phyloP scores from a whole-genome alignment of 345 rosid genomes.

The Excoecaria cochinchinensis region DNA sequence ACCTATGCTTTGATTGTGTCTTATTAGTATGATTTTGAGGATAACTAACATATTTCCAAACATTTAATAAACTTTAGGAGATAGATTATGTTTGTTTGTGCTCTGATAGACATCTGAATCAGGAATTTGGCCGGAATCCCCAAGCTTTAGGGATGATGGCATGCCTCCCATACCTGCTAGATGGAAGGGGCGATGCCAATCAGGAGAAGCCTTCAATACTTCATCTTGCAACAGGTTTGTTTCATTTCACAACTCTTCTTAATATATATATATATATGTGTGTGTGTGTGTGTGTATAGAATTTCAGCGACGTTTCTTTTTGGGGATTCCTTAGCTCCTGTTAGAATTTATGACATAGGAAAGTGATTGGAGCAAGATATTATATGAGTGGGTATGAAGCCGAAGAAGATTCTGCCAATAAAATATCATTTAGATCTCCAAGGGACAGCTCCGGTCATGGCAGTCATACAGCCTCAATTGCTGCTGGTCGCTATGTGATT shows the following conservation, averaged over 20 bases:
- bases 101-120: conserved; percentile 15
- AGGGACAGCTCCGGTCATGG: conserved; percentile 63
- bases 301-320: too few species aligned
- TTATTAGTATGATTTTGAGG: too few species aligned
- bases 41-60: too few species aligned
- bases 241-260: background rate
- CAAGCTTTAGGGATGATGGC: conserved; percentile 40
- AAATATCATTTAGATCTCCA: conserved; percentile 42
- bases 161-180: conserved; percentile 48
- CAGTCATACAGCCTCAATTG: conserved; percentile 57
- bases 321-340: background rate
- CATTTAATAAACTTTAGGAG: background rate
- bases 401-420: conserved; percentile 38
- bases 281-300: too few species aligned
- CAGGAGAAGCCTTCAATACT: conserved; percentile 51
- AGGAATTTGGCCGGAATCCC: conserved; percentile 63
- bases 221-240: conserved; percentile 49
- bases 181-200: conserved; percentile 52
- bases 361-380: conserved; percentile 57
- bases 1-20: too few species aligned
- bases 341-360: conserved; percentile 30
- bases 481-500: conserved; percentile 50
- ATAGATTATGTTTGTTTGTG: background rate
- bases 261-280: too few species aligned
- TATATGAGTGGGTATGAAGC: conserved; percentile 51